Percentiles rank a stretch among this genome's conserved stretches.
Conservation (phyloP, 768 basidiomycete species). For the Trichaptum fuscoviolaceum region DNA sequence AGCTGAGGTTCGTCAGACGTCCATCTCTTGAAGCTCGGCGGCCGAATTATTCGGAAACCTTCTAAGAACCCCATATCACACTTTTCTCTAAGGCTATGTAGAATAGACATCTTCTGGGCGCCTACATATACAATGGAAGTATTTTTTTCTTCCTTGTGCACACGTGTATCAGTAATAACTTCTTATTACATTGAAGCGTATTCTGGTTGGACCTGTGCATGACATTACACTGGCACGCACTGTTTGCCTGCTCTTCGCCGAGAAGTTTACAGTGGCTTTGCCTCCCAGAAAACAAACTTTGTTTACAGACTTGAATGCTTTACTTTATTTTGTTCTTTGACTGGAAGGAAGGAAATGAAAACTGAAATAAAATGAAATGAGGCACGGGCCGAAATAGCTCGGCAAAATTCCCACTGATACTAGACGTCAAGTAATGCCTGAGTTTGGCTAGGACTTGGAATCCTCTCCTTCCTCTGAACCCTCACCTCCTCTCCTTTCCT, state of each 20-base stretch:
- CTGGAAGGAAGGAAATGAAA: background rate
- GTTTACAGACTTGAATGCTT: too few relatives aligned
- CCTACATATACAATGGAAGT: background rate
- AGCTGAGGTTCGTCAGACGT: background rate
- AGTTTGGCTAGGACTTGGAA: background rate
- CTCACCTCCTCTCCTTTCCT: background rate
- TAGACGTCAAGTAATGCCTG: background rate
- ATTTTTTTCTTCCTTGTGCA: background rate
- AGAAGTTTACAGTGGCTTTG: too few relatives aligned
- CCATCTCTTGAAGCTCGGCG: background rate
- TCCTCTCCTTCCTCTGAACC: background rate
- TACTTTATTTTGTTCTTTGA: too few relatives aligned
- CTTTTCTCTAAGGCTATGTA: too few relatives aligned
- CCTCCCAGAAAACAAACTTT: too few relatives aligned
- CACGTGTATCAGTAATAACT: background rate
- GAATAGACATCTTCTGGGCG: background rate
- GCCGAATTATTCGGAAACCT: background rate
- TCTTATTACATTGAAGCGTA: background rate
- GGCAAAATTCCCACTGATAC: background rate
- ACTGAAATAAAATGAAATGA: background rate
- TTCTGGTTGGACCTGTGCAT: background rate
- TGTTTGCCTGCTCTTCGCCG: too few relatives aligned
- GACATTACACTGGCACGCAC: too few relatives aligned
- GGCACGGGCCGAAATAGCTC: background rate
- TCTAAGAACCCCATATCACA: background rate